phyloP scores from a whole-genome alignment of 129 eudicot species.

The Deinandra increscens region DNA sequence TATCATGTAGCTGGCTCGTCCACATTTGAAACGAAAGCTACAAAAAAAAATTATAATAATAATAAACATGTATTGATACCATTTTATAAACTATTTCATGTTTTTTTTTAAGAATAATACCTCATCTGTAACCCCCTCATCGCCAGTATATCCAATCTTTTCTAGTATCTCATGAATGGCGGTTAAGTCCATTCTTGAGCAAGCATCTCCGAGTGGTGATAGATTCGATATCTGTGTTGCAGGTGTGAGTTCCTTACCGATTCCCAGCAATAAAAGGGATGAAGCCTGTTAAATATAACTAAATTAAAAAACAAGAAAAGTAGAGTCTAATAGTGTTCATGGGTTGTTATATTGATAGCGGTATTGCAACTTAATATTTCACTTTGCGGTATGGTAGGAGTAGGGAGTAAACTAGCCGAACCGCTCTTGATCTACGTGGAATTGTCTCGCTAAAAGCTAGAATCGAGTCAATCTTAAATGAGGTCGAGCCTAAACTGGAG shows the following conservation, averaged over 20 bases:
- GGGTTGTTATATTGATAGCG: background rate
- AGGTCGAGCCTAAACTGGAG: background rate
- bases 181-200: conserved; percentile 82
- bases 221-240: conserved; percentile 43
- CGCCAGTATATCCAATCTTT: conserved; percentile 77
- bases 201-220: conserved; percentile 88
- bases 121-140: conserved; percentile 92
- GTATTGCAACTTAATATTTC: background rate
- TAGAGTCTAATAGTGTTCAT: background rate
- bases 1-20: conserved; percentile 83
- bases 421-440: background rate
- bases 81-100: background rate
- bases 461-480: background rate
- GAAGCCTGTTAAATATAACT: conserved; percentile 52
- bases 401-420: background rate
- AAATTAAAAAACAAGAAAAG: conserved; percentile 8
- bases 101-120: conserved; percentile 34
- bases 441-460: background rate
- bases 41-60: conserved; percentile 13
- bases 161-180: conserved; percentile 86
- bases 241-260: conserved; percentile 31
- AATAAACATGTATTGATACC: background rate
- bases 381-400: background rate
- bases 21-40: conserved; percentile 94
- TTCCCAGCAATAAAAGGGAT: conserved; percentile 70